Base-by-base conservation (phyloP, 768 basidiomycete genomes). In the Infundibulicybe gibba region DNA sequence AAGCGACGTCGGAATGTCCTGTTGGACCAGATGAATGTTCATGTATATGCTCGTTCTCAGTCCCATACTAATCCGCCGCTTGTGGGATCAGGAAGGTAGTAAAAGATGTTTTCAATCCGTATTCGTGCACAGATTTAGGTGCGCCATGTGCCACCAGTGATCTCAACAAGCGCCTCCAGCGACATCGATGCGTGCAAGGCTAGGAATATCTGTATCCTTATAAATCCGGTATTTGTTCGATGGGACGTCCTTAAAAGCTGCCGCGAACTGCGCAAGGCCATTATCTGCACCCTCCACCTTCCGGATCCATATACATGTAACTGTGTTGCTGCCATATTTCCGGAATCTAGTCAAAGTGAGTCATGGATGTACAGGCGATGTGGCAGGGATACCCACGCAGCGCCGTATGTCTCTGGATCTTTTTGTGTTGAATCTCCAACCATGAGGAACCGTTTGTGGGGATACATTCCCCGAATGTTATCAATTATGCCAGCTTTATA, bases 401-500 rank as follows among this genome's bases (percentile, higher is more conserved):
- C 63, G 32, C 59, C 73, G 54, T 75, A 74, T 9, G 65, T 68
- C 52, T 75, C 73, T 3, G 73, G 72, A 48, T 75, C 73, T 52
- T 65, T 68, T 53, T 75, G 65, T 11, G 71, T 72, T 10, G 73
- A 75, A 54, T 75, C 73, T 6, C 73, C 73, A 25, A 75, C 59
- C 5, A 62, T 57, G 42, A 75, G 49, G 54, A 68, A 74, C 50
- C 63, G 70, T 59, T 74, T 73, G 35, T 62, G 59, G 9, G 71
- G 73, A 47, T 72, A 75, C 61, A 70, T 65, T 1, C 61, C 62
- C 14, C 66, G 57, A n/a, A 74, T 61, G 14, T 63, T 60, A 40
- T 68, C 66, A 41, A 75, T 68, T 57, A 64, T 61, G 1, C 54
- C 51, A 10, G 62, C 49, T 55, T 75, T 75, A 55, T 68, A 69